These are phyloP conservation scores for Moricandia arvensis DNA, from an alignment of 345 rosid species.

Conservation along the genomic window DNA sequence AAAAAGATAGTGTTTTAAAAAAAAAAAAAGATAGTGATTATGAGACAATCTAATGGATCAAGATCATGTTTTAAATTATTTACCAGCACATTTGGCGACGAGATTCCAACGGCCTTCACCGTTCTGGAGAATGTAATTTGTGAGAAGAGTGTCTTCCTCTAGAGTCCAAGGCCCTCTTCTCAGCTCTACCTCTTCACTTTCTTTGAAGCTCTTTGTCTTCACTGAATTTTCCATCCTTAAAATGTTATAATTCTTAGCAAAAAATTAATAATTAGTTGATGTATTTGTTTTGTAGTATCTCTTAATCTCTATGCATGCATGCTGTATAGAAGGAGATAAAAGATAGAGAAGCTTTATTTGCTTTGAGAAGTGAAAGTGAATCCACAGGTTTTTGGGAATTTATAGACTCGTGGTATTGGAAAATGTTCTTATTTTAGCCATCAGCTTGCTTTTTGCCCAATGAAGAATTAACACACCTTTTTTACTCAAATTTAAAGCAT, in stretches of 20 bases:
- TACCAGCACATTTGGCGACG: constrained; percentile 83
- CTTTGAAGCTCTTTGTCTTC: constrained; percentile 44
- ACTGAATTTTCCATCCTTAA: constrained; percentile 14
- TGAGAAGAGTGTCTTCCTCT: constrained; percentile 76
- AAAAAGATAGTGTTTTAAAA: too few relatives aligned
- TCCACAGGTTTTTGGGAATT: constrained; percentile 27
- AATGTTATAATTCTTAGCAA: too few relatives aligned
- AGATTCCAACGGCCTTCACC: constrained; percentile 95
- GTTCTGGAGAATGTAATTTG: constrained; percentile 61
- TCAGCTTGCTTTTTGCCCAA: constrained; percentile 21
- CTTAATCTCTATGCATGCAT: constrained; percentile 23
- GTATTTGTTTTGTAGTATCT: not conserved
- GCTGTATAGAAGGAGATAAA: not conserved
- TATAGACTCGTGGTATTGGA: constrained; percentile 33
- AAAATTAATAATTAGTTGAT: not conserved
- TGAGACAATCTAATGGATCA: not conserved
- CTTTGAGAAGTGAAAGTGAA: constrained; percentile 35
- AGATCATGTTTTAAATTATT: not conserved
- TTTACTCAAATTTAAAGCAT: not conserved
- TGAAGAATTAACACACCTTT: constrained; percentile 13
- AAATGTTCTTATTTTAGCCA: constrained; percentile 32
- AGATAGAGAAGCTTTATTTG: constrained; percentile 6
- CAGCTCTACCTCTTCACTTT: constrained; percentile 39
- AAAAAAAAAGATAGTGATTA: not conserved
- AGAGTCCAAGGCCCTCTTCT: constrained; percentile 90